phyloP scores from a whole-genome alignment of 208 protist genomes.

The Willaertia magna region DNA sequence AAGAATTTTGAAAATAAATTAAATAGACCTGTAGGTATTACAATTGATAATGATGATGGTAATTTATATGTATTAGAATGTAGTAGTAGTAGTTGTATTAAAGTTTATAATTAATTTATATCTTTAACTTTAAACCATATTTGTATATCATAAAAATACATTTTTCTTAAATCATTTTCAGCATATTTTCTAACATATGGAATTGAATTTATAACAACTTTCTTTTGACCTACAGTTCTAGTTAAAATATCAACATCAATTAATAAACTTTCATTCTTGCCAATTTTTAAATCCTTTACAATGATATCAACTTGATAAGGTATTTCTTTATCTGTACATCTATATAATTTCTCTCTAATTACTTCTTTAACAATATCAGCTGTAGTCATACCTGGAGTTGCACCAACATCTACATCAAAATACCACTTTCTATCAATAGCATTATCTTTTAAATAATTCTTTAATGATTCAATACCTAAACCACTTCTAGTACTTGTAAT shows the following conservation, averaged over 20 bases:
- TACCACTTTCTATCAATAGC: neutral
- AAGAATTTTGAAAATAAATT: too few species aligned
- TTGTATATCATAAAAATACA: neutral
- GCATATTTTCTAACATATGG: neutral
- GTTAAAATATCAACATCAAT: constrained; percentile 1
- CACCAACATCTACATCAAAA: neutral
- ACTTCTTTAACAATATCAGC: neutral
- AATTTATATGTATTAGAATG: too few species aligned
- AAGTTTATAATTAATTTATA: too few species aligned
- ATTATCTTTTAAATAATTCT: neutral
- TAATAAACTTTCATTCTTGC: neutral
- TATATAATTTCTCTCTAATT: constrained; percentile 7
- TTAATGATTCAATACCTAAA: neutral
- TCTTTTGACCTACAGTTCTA: neutral
- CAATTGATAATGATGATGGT: too few species aligned
- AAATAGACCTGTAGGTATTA: too few species aligned
- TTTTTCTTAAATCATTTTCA: neutral
- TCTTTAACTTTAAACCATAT: neutral
- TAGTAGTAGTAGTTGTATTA: too few species aligned
- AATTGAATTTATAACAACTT: neutral
- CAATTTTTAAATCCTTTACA: neutral
- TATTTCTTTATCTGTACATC: constrained; percentile 1
- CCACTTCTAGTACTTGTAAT: neutral
- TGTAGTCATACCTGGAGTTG: neutral
- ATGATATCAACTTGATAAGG: neutral